Percentiles rank a stretch among this genome's conserved stretches.
These are phyloP conservation scores for Fusarium nodosum DNA, from an alignment of 2,329 filamentous ascomycete species.

Conservation along the genomic window DNA sequence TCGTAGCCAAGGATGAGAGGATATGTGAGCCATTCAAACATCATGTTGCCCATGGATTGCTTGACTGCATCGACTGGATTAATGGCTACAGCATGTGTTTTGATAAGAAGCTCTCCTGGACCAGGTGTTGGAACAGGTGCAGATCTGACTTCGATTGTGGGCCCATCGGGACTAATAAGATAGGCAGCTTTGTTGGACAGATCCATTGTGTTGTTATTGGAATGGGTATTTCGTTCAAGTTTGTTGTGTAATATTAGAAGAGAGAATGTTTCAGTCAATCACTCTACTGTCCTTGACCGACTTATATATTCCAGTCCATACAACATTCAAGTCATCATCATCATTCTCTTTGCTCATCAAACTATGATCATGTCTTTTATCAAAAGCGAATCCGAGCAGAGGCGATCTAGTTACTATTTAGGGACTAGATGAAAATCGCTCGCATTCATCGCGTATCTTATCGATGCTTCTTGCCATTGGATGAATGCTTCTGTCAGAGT, in stretches of 20 bases:
- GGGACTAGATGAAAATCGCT: not conserved
- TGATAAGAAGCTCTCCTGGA: not conserved
- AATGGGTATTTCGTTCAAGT: not conserved
- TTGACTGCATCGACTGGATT: conserved; percentile 15
- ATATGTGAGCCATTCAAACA: conserved; percentile 25
- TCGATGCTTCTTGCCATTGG: not conserved
- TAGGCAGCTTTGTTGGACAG: conserved; percentile 3
- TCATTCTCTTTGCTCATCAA: not conserved
- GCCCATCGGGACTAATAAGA: conserved; percentile 3
- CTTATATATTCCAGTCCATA: not conserved
- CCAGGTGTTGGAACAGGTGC: not conserved
- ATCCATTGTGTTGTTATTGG: not conserved
- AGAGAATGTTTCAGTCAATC: no score
- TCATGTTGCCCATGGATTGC: conserved; percentile 25
- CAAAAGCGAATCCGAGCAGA: not conserved
- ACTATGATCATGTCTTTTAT: not conserved
- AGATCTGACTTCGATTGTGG: conserved; percentile 1
- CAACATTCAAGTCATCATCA: not conserved
- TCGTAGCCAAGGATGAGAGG: conserved; percentile 21
- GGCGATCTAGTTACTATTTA: not conserved
- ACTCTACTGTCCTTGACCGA: no score
- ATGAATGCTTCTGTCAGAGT: accelerated
- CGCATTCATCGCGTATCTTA: not conserved
- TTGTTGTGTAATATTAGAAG: not conserved
- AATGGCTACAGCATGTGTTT: not conserved